phyloP scores from a whole-genome alignment of 345 rosid species.

The Cardamine resedifolia region DNA sequence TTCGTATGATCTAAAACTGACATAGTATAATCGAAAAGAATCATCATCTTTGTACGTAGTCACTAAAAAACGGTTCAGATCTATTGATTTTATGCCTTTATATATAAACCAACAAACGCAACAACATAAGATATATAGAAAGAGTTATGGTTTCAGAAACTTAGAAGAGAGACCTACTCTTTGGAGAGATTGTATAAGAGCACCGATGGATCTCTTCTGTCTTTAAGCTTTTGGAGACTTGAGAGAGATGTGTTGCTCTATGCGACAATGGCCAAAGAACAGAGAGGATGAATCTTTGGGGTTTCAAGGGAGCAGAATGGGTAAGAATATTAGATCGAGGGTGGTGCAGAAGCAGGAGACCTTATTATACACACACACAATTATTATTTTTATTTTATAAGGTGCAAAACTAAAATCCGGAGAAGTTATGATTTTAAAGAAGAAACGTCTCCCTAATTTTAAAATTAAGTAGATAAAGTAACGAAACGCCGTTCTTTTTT shows the following conservation, averaged over 20 bases:
- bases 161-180: constrained; percentile 9
- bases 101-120: constrained; percentile 11
- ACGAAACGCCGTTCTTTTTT: constrained; percentile 27
- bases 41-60: not conserved
- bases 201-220: constrained; percentile 15
- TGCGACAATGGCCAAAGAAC: constrained; percentile 15
- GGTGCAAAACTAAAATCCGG: constrained; percentile 39
- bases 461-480: constrained; percentile 25
- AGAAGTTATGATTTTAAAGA: constrained; percentile 31
- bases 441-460: constrained; percentile 37
- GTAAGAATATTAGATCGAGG: constrained; percentile 31
- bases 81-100: constrained; percentile 1
- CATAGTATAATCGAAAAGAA: not conserved
- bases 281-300: not conserved
- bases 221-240: not conserved
- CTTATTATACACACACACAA: constrained; percentile 22
- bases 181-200: not conserved
- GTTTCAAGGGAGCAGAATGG: constrained; percentile 18
- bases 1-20: constrained; percentile 11
- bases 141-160: constrained; percentile 2
- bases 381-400: constrained; percentile 6
- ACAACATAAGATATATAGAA: not conserved
- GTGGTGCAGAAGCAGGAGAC: constrained; percentile 40
- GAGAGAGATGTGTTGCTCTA: not conserved
- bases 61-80: constrained; percentile 30